A percentile compares a stretch with the other conserved stretches of the same genome.
phyloP scores from a whole-genome alignment of 2,329 filamentous ascomycete species.

The Aspergillus japonicus region DNA sequence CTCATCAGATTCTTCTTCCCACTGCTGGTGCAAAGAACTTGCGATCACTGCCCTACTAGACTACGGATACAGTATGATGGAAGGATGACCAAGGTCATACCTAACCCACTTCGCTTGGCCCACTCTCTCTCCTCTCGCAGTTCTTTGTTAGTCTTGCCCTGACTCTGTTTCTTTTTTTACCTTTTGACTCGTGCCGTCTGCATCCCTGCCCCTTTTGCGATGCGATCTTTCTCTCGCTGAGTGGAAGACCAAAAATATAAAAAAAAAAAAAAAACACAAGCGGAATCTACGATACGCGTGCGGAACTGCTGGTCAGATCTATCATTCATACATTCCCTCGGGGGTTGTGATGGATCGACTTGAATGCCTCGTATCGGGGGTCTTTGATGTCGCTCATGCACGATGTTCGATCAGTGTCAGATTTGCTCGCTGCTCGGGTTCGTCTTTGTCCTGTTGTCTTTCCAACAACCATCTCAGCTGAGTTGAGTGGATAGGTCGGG shows the following conservation, averaged over 20 bases:
- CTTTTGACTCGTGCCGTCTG: not conserved
- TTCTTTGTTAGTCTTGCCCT: not conserved
- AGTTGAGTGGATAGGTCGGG: not conserved
- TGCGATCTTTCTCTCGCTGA: not conserved
- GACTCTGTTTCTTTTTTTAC: not conserved
- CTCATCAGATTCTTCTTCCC: not conserved
- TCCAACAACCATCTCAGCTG: not conserved
- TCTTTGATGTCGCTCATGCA: not conserved
- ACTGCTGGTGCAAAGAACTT: not conserved
- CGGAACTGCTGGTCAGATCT: not conserved
- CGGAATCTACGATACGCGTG: not conserved
- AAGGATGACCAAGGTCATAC: not conserved
- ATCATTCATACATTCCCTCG: slow-evolving; percentile 1
- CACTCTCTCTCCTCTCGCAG: not conserved
- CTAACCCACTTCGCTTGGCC: not conserved
- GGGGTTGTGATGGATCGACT: slow-evolving; percentile 5
- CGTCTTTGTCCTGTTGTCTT: not conserved
- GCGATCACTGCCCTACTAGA: not conserved
- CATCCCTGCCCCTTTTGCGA: not conserved
- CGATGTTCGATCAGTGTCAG: slow-evolving; percentile 4
- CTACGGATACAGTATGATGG: not conserved
- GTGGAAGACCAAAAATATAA: not conserved
- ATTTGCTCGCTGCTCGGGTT: not conserved
- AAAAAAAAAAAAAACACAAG: not conserved
- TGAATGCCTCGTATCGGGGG: slow-evolving; percentile 3